These are phyloP conservation scores for Paramecium tetraurelia DNA, from an alignment of 73 alveolate species.

Conservation along the genomic window DNA sequence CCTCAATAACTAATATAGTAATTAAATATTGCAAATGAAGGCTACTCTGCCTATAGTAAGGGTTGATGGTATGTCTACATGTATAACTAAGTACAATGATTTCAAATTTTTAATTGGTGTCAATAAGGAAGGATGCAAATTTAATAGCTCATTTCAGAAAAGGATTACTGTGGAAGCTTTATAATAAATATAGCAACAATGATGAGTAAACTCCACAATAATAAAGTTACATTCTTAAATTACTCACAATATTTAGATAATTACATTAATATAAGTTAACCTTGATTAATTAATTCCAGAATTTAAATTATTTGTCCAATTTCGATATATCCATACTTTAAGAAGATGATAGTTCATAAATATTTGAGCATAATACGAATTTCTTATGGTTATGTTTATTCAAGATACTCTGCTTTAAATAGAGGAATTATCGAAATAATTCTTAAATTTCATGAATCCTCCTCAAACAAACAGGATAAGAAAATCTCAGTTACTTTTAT, in stretches of 20 bases:
- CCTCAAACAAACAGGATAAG: background rate
- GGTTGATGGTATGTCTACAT: background rate
- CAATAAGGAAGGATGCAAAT: background rate
- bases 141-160: too few species aligned
- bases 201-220: too few species aligned
- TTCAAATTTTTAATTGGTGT: background rate
- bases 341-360: background rate
- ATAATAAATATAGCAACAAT: too few species aligned
- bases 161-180: too few species aligned
- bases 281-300: too few species aligned
- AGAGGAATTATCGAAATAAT: background rate
- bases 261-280: too few species aligned
- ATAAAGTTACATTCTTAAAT: background rate
- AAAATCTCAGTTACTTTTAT: background rate
- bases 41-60: background rate
- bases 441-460: background rate
- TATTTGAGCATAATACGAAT: background rate
- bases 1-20: background rate
- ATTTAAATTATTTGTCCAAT: background rate
- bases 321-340: background rate
- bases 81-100: background rate
- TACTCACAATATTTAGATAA: background rate
- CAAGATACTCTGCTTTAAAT: background rate
- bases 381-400: background rate
- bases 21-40: background rate